Conservation (phyloP, 202 grass and related monocot genomes). For the Zoysia matrella region DNA sequence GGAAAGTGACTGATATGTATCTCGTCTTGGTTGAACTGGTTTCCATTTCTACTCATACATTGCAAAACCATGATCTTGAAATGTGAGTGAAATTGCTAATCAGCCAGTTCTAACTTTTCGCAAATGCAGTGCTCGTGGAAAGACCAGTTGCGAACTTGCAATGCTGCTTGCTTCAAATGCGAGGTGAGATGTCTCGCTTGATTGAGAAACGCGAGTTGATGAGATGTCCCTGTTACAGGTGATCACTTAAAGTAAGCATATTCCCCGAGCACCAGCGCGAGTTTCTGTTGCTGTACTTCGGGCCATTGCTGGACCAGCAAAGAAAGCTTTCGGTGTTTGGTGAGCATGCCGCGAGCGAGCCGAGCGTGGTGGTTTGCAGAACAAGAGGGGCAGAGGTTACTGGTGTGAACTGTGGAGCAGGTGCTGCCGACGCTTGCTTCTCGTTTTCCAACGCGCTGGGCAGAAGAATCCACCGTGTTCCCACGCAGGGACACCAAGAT, state of each 20-base stretch:
- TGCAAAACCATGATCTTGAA: not conserved
- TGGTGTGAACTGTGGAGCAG: constrained; percentile 24
- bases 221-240: not conserved
- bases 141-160: not conserved
- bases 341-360: not conserved
- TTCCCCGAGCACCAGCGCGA: not conserved
- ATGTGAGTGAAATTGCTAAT: not conserved
- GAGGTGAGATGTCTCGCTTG: not conserved
- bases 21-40: not conserved
- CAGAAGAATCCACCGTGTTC: not conserved
- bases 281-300: not conserved
- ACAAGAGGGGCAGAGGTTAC: constrained; percentile 16
- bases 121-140: not conserved
- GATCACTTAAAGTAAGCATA: not conserved
- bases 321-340: constrained; percentile 5
- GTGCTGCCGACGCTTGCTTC: constrained; percentile 26
- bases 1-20: not conserved
- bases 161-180: not conserved
- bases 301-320: not conserved
- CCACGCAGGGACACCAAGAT: too few relatives aligned
- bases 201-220: not conserved
- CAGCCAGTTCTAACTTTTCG: not conserved
- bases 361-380: not conserved
- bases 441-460: not conserved
- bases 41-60: too few relatives aligned